Conservation (phyloP, 768 basidiomycete species). For the Sarcodon aspratus region DNA sequence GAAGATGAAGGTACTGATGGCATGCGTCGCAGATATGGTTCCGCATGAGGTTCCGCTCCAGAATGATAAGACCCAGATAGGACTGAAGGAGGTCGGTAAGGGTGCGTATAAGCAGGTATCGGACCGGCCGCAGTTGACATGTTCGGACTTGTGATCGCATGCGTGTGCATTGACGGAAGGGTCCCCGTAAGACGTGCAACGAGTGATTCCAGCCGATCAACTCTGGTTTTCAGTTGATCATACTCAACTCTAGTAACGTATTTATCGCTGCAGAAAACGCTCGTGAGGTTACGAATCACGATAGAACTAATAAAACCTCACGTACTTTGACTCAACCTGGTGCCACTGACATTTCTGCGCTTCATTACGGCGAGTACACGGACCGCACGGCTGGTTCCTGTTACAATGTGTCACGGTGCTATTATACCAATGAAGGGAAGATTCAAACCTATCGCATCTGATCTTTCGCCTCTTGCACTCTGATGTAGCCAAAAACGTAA, state of each 20-base stretch:
- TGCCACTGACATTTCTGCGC: conserved; percentile 77
- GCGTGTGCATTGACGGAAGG: neutral
- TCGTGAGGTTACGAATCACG: conserved; percentile 1
- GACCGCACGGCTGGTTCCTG: conserved; percentile 73
- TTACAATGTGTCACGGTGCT: conserved; percentile 10
- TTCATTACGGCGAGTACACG: conserved; percentile 72
- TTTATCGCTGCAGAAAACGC: conserved; percentile 44
- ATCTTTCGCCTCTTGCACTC: conserved; percentile 85
- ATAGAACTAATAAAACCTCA: conserved; percentile 12
- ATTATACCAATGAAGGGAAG: conserved; percentile 11
- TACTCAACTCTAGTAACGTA: conserved; percentile 71
- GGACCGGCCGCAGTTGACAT: conserved; percentile 1
- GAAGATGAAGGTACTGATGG: no score
- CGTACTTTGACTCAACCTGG: conserved; percentile 72
- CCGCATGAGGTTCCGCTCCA: no score
- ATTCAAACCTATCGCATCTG: conserved; percentile 69
- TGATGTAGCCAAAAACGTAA: conserved; percentile 16
- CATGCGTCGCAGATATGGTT: no score
- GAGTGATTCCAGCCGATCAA: conserved; percentile 48
- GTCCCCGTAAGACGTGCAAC: conserved; percentile 29
- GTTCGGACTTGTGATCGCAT: neutral
- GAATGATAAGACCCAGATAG: no score
- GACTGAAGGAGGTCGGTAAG: no score
- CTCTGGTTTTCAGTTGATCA: conserved; percentile 58
- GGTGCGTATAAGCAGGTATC: no score